These are phyloP conservation scores for Babesia ovata DNA, from an alignment of 169 alveolate genomes.

Conservation along the genomic window DNA sequence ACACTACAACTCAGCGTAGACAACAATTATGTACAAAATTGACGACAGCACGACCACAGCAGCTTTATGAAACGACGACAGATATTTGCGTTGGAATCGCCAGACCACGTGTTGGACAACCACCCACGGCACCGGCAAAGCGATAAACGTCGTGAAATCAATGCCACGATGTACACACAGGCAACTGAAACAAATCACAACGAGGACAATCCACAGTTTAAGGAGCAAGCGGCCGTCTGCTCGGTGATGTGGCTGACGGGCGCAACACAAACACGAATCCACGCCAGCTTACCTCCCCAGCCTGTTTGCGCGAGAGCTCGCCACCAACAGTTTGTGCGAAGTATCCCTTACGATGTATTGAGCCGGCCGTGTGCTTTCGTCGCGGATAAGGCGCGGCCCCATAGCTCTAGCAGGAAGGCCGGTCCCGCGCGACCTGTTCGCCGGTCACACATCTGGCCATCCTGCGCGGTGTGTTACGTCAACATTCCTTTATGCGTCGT, in stretches of 20 bases:
- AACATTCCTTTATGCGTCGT: background rate
- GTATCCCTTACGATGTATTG: conserved; percentile 1
- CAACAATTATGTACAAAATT: too few species aligned
- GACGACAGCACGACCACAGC: too few species aligned
- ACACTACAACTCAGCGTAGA: too few species aligned
- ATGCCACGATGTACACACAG: too few species aligned
- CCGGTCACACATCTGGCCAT: background rate
- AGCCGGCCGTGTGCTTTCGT: background rate
- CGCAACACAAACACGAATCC: background rate
- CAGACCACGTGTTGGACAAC: too few species aligned
- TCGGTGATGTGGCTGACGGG: too few species aligned
- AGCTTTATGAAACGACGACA: too few species aligned
- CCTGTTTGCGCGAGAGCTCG: background rate
- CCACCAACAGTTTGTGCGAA: background rate
- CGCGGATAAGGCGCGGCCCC: conserved; percentile 16
- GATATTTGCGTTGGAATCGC: too few species aligned
- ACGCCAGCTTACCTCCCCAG: conserved; percentile 5
- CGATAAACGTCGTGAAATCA: too few species aligned
- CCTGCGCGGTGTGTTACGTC: background rate
- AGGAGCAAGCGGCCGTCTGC: background rate
- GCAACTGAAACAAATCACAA: too few species aligned
- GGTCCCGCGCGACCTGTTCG: conserved; percentile 11
- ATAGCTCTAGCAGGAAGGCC: conserved; percentile 14
- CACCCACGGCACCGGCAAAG: too few species aligned
- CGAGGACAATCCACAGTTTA: too few species aligned